Conservation (phyloP, 495 filamentous ascomycete species). For the Penicillium soppii region DNA sequence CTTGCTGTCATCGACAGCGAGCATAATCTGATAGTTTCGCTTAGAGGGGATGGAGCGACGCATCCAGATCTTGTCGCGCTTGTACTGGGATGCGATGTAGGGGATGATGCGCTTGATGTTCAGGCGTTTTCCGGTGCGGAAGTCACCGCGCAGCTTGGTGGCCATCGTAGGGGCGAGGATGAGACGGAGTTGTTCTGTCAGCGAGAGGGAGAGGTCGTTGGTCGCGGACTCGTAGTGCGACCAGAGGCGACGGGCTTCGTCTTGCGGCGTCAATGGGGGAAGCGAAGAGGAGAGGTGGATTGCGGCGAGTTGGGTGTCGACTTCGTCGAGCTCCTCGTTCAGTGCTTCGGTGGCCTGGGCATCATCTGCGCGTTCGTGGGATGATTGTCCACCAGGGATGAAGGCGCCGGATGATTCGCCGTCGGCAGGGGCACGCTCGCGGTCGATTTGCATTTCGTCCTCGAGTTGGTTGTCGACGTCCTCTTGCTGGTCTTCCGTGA, state of each 20-base stretch:
- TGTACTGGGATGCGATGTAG: constrained; percentile 95
- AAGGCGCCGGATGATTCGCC: constrained; percentile 43
- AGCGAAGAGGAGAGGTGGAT: constrained; percentile 61
- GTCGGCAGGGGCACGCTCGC: constrained; percentile 33
- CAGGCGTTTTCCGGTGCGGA: constrained; percentile 95
- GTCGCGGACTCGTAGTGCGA: constrained; percentile 78
- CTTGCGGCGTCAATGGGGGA: constrained; percentile 39
- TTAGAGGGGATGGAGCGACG: constrained; percentile 86
- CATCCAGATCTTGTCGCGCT: constrained; percentile 99
- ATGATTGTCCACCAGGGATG: constrained; percentile 38
- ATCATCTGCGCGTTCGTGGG: constrained; percentile 30
- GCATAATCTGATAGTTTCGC: constrained; percentile 92
- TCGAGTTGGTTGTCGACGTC: constrained; percentile 47
- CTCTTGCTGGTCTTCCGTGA: constrained; percentile 53
- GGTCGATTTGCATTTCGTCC: constrained; percentile 50
- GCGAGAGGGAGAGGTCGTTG: constrained; percentile 76
- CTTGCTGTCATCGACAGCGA: constrained; percentile 93
- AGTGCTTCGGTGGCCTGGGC: constrained; percentile 41
- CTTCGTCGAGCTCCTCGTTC: constrained; percentile 64
- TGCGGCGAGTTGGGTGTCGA: constrained; percentile 70
- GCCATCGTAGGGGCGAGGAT: constrained; percentile 93
- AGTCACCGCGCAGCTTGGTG: constrained; percentile 94
- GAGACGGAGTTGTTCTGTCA: constrained; percentile 91
- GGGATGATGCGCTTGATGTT: constrained; percentile 99
- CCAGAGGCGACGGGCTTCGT: constrained; percentile 80